Base-by-base conservation (phyloP, 169 alveolate species). In the Plasmodium adleri region DNA sequence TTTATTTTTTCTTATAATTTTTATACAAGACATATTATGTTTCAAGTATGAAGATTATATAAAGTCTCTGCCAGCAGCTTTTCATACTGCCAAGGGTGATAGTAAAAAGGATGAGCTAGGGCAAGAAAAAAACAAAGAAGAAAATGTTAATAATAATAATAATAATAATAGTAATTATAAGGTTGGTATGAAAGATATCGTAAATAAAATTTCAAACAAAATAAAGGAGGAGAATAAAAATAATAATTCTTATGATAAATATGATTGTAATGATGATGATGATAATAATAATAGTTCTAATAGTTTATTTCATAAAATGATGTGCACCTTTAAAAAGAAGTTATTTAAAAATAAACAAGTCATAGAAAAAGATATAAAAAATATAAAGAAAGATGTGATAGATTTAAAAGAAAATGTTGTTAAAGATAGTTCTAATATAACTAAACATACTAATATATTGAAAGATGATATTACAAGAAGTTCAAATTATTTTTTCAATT, bases 381-480 rank as follows among this genome's bases (percentile, higher is more conserved):
- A 32, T 15, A 24, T 72, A 15, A 72, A 39, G 59, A 49, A 60
- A 24, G 47, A 59, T 13, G 63, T 74, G 1, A 8, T 5, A 43
- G 63, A 74, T 17, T 60, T 74, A 15, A 74, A 74, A 60, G 88
- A 74, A 3, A 59, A 63, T 17, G 1, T 74, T 43, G 26, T 74
- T 12, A 74, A 43, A 74, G 62, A 63, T 24, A 13, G 68, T 3
- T 13, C 54, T 8, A 47, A 63, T 43, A 26, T 76, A 22, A 43
- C 20, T 63, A 63, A 76, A 17, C 88, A 76, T 7, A 56, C 66
- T 24, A 76, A n/a, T 45, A 26, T 45, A 13, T 12, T 76, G 6
- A 76, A 76, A 28, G 88, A 76, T 1, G 75, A 76, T 47, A 47
- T 76, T 47, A 8, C 72, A 76, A 76, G 62, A 10, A 76, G 47